phyloP scores from a whole-genome alignment of 1,284 basidiomycete species.

The Pholiota adiposa region DNA sequence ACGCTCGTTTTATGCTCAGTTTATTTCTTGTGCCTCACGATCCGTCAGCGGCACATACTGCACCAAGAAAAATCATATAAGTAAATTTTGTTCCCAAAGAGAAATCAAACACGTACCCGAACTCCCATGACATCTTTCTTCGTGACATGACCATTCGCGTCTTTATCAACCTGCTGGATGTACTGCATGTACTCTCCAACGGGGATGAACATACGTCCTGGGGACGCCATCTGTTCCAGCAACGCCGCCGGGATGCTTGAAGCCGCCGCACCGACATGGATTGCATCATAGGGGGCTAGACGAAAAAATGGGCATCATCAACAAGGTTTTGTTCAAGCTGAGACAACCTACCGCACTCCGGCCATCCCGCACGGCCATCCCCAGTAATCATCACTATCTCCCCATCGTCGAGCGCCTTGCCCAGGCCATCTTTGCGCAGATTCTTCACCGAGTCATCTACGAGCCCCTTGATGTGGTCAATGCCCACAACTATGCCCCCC shows the following conservation, averaged over 20 bases:
- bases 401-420: conserved; percentile 50
- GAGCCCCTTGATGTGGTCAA: conserved; percentile 89
- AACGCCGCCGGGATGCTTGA: conserved; percentile 74
- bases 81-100: too few species aligned
- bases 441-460: conserved; percentile 75
- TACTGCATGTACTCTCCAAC: conserved; percentile 71
- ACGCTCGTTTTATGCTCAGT: not conserved
- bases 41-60: conserved; percentile 10
- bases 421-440: conserved; percentile 71
- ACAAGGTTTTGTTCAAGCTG: too few species aligned
- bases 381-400: conserved; percentile 71
- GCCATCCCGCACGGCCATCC: conserved; percentile 78
- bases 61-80: not conserved
- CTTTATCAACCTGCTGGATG: conserved; percentile 85
- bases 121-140: conserved; percentile 82
- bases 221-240: conserved; percentile 80
- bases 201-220: conserved; percentile 94
- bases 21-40: not conserved
- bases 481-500: conserved; percentile 79
- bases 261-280: conserved; percentile 95
- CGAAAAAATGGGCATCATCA: too few species aligned
- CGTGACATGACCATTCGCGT: conserved; percentile 69
- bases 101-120: conserved; percentile 53
- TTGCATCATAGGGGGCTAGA: conserved; percentile 81
- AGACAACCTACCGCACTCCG: conserved; percentile 29